Evolutionary conservation across 2,329 filamentous ascomycete genomes (phyloP), one percentile per base, ranked within the genome.

Genomic region (Rutstroemia sp.): DNA sequence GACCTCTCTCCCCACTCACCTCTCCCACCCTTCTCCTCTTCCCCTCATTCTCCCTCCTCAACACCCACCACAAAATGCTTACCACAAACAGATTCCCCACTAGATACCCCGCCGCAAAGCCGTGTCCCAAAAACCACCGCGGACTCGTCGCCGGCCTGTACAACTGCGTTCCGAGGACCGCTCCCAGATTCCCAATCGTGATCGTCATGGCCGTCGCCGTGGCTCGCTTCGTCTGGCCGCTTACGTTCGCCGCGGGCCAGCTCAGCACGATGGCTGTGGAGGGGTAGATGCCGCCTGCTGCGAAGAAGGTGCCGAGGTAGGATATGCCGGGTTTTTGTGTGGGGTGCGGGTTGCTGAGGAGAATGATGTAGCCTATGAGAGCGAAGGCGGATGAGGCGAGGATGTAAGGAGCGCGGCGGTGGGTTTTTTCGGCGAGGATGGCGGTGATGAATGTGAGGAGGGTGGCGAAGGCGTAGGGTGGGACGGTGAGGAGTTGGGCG

Each of bases 161-260:
- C 1, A 90, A 67, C 69, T 90, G 85, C 1, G 85, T 89, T 0
- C 85, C 86, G 23, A 90, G 63, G 0, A 88, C 82, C 0, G 83
- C 85, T 0, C 85, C 86, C 1, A 86, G 66, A 61, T 88, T 88
- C 0, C 85, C 86, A 51, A 89, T 83, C 9, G 80, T 85, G 57
- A 89, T 88, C 63, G 88, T 85, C 79, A 89, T 81, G 0, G 82
- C 86, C 49, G 85, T 87, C 2, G 81, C 82, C 4, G 84, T 81
- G 1, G 82, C 83, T 0, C 86, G 76, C 69, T 89, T 89, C 0
- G 83, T 87, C 69, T 88, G 84, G 0, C 84, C 83, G 0, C 82
- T 84, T 0, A 89, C 82, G 58, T 89, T 88, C 67, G 86, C 87
- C 1, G 85, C 85, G 0, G 85, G 83, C 85, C 86, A 89, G 1